These are phyloP conservation scores for Podaxis sp. DNA, from an alignment of 768 basidiomycete species.

Conservation along the genomic window DNA sequence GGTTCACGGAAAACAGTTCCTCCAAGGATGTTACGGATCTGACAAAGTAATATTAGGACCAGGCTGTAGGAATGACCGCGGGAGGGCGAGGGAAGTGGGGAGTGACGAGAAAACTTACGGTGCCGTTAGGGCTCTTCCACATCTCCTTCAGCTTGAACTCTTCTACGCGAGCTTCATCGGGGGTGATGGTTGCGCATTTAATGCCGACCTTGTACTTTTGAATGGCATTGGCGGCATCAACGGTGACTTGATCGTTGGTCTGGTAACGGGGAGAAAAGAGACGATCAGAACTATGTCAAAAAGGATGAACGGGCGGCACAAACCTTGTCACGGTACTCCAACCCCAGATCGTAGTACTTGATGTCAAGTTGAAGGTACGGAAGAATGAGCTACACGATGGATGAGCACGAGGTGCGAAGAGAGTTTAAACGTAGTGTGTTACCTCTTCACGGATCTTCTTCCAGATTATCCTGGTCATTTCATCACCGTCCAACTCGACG, in stretches of 20 bases:
- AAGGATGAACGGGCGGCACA: conserved; percentile 18
- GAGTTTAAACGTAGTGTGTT: conserved; percentile 23
- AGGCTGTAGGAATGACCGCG: no score
- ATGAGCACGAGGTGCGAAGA: neutral
- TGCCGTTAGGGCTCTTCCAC: conserved; percentile 98
- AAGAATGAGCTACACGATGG: conserved; percentile 74
- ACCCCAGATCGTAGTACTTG: conserved; percentile 97
- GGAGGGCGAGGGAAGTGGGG: neutral
- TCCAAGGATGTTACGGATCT: conserved; percentile 97
- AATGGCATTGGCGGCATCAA: conserved; percentile 94
- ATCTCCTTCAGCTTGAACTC: conserved; percentile 99
- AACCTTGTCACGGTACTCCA: conserved; percentile 89
- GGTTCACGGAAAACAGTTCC: conserved; percentile 99
- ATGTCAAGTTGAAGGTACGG: conserved; percentile 95
- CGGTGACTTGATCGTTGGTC: conserved; percentile 93
- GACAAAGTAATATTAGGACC: neutral
- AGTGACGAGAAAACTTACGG: conserved; percentile 47
- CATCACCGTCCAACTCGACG: conserved; percentile 95
- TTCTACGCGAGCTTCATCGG: conserved; percentile 92
- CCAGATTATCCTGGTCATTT: conserved; percentile 99
- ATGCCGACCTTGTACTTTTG: conserved; percentile 94
- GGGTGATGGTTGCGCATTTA: conserved; percentile 99
- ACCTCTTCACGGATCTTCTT: conserved; percentile 97
- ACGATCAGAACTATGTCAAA: neutral
- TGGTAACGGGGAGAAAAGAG: conserved; percentile 26